phyloP scores from a whole-genome alignment of 176 grass and related monocot species.

The Stipa capillata region DNA sequence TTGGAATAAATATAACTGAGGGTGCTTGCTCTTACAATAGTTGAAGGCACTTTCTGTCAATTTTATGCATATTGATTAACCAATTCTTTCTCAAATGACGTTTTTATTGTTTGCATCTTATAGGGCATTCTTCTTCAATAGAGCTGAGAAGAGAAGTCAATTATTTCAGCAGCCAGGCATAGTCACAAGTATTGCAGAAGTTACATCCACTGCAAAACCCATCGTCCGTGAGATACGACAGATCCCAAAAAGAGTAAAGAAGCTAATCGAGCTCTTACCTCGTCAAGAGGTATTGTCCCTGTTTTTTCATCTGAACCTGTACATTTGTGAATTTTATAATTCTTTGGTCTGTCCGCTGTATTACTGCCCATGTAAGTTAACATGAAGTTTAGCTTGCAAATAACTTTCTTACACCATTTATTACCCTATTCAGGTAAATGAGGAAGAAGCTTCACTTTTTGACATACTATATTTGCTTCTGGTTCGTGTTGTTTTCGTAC shows the following conservation, averaged over 20 bases:
- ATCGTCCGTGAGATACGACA: constrained; percentile 58
- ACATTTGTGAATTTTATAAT: background rate
- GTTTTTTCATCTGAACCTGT: constrained; percentile 7
- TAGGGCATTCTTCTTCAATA: constrained; percentile 66
- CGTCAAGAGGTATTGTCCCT: constrained; percentile 64
- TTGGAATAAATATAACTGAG: background rate
- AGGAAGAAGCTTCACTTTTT: constrained; percentile 96
- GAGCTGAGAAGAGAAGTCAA: constrained; percentile 71
- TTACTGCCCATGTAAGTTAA: background rate
- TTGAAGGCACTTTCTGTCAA: background rate
- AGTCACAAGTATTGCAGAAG: constrained; percentile 65
- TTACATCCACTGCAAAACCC: constrained; percentile 62
- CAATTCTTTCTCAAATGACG: constrained; percentile 11
- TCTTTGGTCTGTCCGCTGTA: background rate
- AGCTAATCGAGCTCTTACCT: constrained; percentile 80
- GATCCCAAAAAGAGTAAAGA: constrained; percentile 71
- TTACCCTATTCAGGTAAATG: constrained; percentile 68
- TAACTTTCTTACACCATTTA: constrained; percentile 16
- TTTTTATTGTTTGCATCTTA: constrained; percentile 11
- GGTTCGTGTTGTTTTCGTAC: constrained; percentile 97
- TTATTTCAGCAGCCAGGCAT: constrained; percentile 63
- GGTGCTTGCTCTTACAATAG: background rate
- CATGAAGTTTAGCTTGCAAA: background rate
- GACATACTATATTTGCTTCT: constrained; percentile 90
- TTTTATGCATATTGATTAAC: background rate